These are phyloP conservation scores for Panicum hallii DNA, from an alignment of 202 grass and related monocot species.

Conservation along the genomic window DNA sequence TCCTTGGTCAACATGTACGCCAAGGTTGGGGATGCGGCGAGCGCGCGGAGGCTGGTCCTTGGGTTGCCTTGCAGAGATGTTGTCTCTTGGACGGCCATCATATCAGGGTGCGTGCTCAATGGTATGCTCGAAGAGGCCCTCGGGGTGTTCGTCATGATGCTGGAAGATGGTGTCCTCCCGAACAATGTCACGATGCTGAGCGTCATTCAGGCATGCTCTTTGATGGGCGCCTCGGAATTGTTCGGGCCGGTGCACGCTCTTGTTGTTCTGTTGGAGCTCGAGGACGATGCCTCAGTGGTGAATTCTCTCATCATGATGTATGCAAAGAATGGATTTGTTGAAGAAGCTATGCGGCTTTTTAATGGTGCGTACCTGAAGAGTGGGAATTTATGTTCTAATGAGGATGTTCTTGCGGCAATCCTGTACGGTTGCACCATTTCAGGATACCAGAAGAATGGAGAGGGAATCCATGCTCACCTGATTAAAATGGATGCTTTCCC, in stretches of 20 bases:
- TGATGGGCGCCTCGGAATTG: slow-evolving; percentile 59
- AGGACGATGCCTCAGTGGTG: slow-evolving; percentile 43
- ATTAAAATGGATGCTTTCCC: slow-evolving; percentile 57
- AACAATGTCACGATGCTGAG: slow-evolving; percentile 76
- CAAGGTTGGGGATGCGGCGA: slow-evolving; percentile 55
- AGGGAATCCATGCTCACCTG: slow-evolving; percentile 69
- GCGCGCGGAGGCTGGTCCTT: slow-evolving; percentile 64
- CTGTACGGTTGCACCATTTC: slow-evolving; percentile 66
- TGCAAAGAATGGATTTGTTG: slow-evolving; percentile 64
- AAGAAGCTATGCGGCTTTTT: slow-evolving; percentile 56
- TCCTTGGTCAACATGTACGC: slow-evolving; percentile 70
- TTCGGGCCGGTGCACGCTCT: slow-evolving; percentile 68
- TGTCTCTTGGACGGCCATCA: slow-evolving; percentile 84
- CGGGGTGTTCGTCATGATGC: slow-evolving; percentile 66
- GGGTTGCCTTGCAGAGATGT: slow-evolving; percentile 61
- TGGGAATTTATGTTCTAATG: slow-evolving; percentile 52
- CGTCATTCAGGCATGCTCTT: slow-evolving; percentile 72
- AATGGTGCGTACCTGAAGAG: slow-evolving; percentile 63
- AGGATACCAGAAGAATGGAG: slow-evolving; percentile 53
- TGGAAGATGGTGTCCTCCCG: slow-evolving; percentile 50
- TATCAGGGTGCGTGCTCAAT: slow-evolving; percentile 86
- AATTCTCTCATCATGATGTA: slow-evolving; percentile 87
- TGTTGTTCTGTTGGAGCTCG: slow-evolving; percentile 53
- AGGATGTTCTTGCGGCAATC: slow-evolving; percentile 61
- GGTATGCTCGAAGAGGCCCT: slow-evolving; percentile 65